Conservation (phyloP, 805 yeast species). For the Ogataea neopini region DNA sequence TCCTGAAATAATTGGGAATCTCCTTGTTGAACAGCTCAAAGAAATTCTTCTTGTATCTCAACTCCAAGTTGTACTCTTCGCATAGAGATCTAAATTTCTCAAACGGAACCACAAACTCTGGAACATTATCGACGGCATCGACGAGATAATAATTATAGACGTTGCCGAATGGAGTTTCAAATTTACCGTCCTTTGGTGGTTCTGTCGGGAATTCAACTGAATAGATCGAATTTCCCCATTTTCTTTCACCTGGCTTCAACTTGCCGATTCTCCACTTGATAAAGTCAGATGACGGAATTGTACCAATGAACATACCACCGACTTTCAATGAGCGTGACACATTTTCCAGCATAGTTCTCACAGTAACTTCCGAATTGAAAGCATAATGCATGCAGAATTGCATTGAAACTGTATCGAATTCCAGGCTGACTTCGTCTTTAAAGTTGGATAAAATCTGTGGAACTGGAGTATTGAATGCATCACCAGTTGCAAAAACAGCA, state of each 20-base stretch:
- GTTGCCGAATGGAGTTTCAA: conserved; percentile 79
- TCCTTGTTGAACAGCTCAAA: conserved; percentile 80
- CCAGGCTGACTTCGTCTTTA: conserved; percentile 63
- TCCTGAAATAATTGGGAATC: conserved; percentile 63
- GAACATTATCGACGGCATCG: conserved; percentile 96
- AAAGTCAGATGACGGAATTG: conserved; percentile 89
- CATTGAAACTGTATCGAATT: conserved; percentile 84
- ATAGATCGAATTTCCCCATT: conserved; percentile 87
- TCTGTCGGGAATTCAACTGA: conserved; percentile 76
- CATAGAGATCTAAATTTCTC: conserved; percentile 83
- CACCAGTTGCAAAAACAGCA: conserved; percentile 88
- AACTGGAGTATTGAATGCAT: conserved; percentile 74
- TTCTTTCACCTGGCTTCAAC: conserved; percentile 49
- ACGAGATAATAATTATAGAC: conserved; percentile 76
- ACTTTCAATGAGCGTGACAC: conserved; percentile 71
- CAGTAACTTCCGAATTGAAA: conserved; percentile 80
- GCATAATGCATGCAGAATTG: conserved; percentile 97
- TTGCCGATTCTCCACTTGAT: conserved; percentile 66
- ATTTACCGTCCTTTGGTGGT: conserved; percentile 75
- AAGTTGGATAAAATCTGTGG: conserved; percentile 69
- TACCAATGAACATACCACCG: conserved; percentile 91
- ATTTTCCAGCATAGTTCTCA: conserved; percentile 69
- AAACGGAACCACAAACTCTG: conserved; percentile 95
- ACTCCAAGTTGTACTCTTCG: conserved; percentile 74
- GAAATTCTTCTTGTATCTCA: conserved; percentile 74